Evolutionary conservation across 2,329 filamentous ascomycete species (phyloP).

Genomic region (Colletotrichum sp.): DNA sequence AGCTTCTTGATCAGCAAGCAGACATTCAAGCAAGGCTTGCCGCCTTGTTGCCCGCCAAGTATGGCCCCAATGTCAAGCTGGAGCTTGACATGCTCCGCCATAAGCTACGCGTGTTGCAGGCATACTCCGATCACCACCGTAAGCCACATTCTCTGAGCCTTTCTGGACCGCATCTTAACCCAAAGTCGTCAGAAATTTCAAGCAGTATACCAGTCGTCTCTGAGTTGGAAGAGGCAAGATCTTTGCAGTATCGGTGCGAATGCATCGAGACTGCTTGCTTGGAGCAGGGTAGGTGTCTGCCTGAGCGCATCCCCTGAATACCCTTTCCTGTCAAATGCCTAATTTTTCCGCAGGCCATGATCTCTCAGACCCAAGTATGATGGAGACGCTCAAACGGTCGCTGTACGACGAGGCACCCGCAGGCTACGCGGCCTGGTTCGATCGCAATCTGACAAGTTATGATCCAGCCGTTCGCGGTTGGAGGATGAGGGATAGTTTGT

Average conservation of each 20-base stretch:
- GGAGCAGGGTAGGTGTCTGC: slow-evolving; percentile 44
- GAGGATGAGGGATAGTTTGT: slow-evolving; percentile 39
- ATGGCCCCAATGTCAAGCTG: slow-evolving; percentile 49
- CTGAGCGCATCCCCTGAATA: background rate
- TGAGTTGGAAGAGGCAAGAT: slow-evolving; percentile 60
- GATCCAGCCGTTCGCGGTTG: slow-evolving; percentile 51
- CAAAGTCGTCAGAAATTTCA: slow-evolving; percentile 36
- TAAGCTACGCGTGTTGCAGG: slow-evolving; percentile 55
- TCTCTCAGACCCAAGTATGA: slow-evolving; percentile 42
- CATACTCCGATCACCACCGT: slow-evolving; percentile 55
- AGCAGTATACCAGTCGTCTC: slow-evolving; percentile 50
- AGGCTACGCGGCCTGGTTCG: slow-evolving; percentile 56
- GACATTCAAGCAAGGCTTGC: slow-evolving; percentile 57
- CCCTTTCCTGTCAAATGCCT: background rate
- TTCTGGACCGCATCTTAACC: background rate
- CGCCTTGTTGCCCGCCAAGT: slow-evolving; percentile 50
- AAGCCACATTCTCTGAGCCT: slow-evolving; percentile 30
- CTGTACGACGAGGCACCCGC: slow-evolving; percentile 44
- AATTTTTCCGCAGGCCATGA: slow-evolving; percentile 41
- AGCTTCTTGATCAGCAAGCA: slow-evolving; percentile 56
- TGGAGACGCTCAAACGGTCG: slow-evolving; percentile 40
- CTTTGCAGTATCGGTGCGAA: slow-evolving; percentile 62
- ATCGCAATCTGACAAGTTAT: slow-evolving; percentile 53
- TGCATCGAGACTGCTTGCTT: slow-evolving; percentile 59
- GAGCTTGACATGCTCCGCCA: slow-evolving; percentile 61